Base-by-base conservation (phyloP, 129 eudicot species). In the Ambrosia trifida region DNA sequence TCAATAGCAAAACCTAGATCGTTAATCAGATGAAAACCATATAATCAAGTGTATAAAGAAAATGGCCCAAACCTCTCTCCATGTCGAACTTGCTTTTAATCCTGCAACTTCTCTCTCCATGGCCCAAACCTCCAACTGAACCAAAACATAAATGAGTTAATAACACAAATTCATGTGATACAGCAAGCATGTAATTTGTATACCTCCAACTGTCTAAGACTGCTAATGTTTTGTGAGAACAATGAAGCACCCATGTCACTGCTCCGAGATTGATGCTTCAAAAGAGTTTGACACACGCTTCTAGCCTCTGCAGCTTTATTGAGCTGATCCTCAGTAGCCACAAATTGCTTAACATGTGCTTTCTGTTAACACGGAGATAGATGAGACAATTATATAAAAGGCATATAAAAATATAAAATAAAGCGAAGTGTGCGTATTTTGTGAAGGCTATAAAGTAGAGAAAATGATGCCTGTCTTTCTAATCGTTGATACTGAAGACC, bases 101-200 rank as follows among this genome's bases (percentile, higher is more conserved):
- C 96, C 99, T 76, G 97, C 85, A 71, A 86, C 87, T 75, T 95
- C 99, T 80, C 99, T 90, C 80, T 95, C 99, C 87, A 84, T 95
- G 30, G 89, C 78, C 97, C 96, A 90, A 63, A 90, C 97, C 69
- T 90, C 97, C 80, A 95, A 71, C 97, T 95, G 79, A 44, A 30
- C 18, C 9, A 4, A 30, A 10, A 58, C 60, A 53, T 18, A 53
- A 19, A 53, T 0, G 2, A 53, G 60, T 53, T n/a, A n/a, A n/a
- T 53, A 4, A 53, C 60, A 53, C 32, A 19, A 53, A 53, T 53
- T 53, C 60, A 18, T 53, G 60, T 53, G 30, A 17, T 36, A n/a
- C 4, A 7, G 46, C 11, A 31, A 47, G 33, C 44, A 44, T 53
- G 28, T 54, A 41, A 33, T 56, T 67, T 30, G 12, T 53, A 47